Evolutionary conservation across 1,284 basidiomycete genomes (phyloP).

Genomic region (Pseudozyma tsukubaensis): DNA sequence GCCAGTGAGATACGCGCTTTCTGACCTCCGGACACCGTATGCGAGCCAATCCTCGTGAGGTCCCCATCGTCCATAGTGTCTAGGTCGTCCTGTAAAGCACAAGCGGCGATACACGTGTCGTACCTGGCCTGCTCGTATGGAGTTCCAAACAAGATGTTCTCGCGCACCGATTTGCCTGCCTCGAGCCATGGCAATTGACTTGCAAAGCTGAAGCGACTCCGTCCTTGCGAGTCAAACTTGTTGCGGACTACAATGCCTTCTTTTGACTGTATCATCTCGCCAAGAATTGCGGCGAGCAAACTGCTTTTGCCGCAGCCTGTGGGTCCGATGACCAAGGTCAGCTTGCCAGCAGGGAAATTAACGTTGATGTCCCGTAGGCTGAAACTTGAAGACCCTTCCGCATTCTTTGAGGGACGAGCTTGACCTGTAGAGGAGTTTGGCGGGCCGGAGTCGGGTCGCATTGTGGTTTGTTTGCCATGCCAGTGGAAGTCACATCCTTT

Average conservation of each 20-base stretch:
- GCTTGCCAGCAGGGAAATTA: slow-evolving; percentile 39
- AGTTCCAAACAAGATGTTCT: slow-evolving; percentile 60
- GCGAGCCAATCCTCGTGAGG: slow-evolving; percentile 58
- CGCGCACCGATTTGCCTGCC: slow-evolving; percentile 51
- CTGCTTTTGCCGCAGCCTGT: slow-evolving; percentile 63
- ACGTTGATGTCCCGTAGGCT: slow-evolving; percentile 47
- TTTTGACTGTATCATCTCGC: slow-evolving; percentile 53
- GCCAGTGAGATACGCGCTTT: slow-evolving; percentile 63
- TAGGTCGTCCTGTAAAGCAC: slow-evolving; percentile 60
- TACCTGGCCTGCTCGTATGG: slow-evolving; percentile 55
- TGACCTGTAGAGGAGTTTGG: neutral
- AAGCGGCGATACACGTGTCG: slow-evolving; percentile 53
- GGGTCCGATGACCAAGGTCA: slow-evolving; percentile 57
- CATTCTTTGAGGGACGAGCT: neutral
- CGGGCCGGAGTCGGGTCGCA: slow-evolving; percentile 3
- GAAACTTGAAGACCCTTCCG: slow-evolving; percentile 4
- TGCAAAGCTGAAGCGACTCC: slow-evolving; percentile 54
- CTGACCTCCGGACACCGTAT: slow-evolving; percentile 63
- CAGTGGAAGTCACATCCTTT: slow-evolving; percentile 24
- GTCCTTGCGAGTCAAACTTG: slow-evolving; percentile 49
- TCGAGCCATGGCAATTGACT: slow-evolving; percentile 49
- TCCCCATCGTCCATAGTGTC: slow-evolving; percentile 61
- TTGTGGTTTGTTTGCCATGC: slow-evolving; percentile 13
- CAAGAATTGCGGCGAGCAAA: slow-evolving; percentile 57
- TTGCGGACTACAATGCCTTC: slow-evolving; percentile 34